Evolutionary conservation across 2,329 filamentous ascomycete species (phyloP).

Genomic region (Fusarium sp.): DNA sequence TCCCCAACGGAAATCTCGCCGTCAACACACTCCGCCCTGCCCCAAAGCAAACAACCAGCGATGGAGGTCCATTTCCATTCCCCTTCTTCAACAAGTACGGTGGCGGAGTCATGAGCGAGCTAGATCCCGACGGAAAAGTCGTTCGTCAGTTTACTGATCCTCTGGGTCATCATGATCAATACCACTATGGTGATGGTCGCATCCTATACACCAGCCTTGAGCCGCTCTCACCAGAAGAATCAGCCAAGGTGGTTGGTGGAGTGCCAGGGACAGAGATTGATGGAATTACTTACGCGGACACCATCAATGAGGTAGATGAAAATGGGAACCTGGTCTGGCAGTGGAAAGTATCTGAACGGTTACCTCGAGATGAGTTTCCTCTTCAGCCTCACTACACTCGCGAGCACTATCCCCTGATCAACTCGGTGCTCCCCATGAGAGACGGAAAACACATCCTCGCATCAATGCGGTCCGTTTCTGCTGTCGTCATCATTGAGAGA

Average conservation of each 20-base stretch:
- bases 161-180: slow-evolving; percentile 47
- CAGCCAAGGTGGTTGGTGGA: slow-evolving; percentile 44
- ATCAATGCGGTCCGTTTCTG: slow-evolving; percentile 46
- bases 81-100: slow-evolving; percentile 50
- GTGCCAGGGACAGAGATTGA: slow-evolving; percentile 43
- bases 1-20: slow-evolving; percentile 47
- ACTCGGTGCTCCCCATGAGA: slow-evolving; percentile 45
- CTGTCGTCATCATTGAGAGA: slow-evolving; percentile 46
- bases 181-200: slow-evolving; percentile 45
- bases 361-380: slow-evolving; percentile 44
- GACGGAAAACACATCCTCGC: slow-evolving; percentile 47
- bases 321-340: slow-evolving; percentile 43
- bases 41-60: slow-evolving; percentile 24
- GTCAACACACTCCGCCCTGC: slow-evolving; percentile 45
- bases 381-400: slow-evolving; percentile 48
- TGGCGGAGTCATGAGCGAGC: slow-evolving; percentile 47
- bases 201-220: slow-evolving; percentile 46
- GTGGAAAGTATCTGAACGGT: slow-evolving; percentile 46
- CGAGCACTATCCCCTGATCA: slow-evolving; percentile 49
- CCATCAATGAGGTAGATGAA: slow-evolving; percentile 46
- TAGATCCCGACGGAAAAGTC: slow-evolving; percentile 40
- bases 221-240: slow-evolving; percentile 42
- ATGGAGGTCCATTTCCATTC: slow-evolving; percentile 43
- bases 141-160: slow-evolving; percentile 45
- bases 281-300: slow-evolving; percentile 47